A percentile compares a stretch with the other conserved stretches of the same genome.
Evolutionary conservation across 2,329 filamentous ascomycete genomes (phyloP).

Genomic region (Xylaria sp.): DNA sequence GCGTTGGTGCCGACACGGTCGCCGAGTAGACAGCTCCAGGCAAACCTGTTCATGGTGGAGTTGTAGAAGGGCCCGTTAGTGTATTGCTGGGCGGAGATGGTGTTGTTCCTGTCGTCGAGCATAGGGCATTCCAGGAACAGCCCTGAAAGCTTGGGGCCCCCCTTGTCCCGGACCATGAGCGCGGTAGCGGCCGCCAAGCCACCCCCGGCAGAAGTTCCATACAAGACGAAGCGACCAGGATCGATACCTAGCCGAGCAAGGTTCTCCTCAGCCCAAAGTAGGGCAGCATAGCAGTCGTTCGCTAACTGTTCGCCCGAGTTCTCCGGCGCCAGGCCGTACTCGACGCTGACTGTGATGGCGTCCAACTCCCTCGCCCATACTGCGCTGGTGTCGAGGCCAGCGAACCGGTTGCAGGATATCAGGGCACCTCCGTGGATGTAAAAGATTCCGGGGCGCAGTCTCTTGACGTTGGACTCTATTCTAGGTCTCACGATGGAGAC

Average conservation of each 20-base stretch:
- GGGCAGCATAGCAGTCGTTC: constrained; percentile 48
- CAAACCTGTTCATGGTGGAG: constrained; percentile 38
- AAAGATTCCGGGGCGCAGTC: constrained; percentile 38
- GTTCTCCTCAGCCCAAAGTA: constrained; percentile 43
- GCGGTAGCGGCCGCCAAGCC: constrained; percentile 60
- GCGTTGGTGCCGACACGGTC: constrained; percentile 36
- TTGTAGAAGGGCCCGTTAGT: constrained; percentile 41
- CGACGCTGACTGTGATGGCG: constrained; percentile 42
- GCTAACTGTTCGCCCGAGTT: constrained; percentile 37
- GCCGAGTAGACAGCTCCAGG: constrained; percentile 42
- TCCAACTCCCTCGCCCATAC: constrained; percentile 40
- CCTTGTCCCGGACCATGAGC: constrained; percentile 52
- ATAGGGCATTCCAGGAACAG: constrained; percentile 49
- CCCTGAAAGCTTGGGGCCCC: constrained; percentile 43
- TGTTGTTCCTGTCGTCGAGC: constrained; percentile 48
- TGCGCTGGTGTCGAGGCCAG: constrained; percentile 41
- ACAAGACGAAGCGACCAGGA: constrained; percentile 56
- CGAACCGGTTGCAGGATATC: constrained; percentile 41
- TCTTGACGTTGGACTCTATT: constrained; percentile 28
- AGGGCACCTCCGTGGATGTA: constrained; percentile 43
- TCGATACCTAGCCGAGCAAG: constrained; percentile 47
- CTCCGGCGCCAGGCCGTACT: constrained; percentile 43
- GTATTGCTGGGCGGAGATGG: constrained; percentile 41
- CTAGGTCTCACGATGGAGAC: constrained; percentile 37
- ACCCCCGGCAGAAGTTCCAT: constrained; percentile 62